These are phyloP conservation scores for Glarea lozoyensis DNA, from an alignment of 495 filamentous ascomycete genomes.

Conservation along the genomic window DNA sequence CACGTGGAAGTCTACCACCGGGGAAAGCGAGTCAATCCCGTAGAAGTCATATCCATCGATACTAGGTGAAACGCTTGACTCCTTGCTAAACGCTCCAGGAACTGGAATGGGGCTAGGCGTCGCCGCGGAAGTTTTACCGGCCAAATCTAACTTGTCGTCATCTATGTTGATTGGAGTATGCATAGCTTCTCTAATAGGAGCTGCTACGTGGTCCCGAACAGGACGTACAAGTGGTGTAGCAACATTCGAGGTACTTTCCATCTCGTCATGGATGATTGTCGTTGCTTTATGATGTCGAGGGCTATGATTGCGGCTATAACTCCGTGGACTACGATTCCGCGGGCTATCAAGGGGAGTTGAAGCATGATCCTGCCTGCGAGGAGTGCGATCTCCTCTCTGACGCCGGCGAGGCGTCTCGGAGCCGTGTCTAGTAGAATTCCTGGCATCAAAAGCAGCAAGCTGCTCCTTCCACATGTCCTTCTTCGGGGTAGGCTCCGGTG, in stretches of 20 bases:
- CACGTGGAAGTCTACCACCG: constrained; percentile 32
- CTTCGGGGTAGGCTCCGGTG: constrained; percentile 6
- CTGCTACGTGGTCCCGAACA: constrained; percentile 23
- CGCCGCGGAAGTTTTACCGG: constrained; percentile 13
- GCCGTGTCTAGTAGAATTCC: constrained; percentile 20
- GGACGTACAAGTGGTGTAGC: constrained; percentile 71
- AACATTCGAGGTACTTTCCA: constrained; percentile 67
- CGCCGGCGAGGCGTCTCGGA: constrained; percentile 27
- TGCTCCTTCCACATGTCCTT: neutral
- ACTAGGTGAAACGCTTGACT: too few species aligned
- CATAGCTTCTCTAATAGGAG: constrained; percentile 33
- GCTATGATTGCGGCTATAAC: too few species aligned
- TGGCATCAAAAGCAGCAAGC: neutral
- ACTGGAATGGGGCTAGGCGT: constrained; percentile 29
- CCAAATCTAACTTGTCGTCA: constrained; percentile 16
- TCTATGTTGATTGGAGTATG: constrained; percentile 31
- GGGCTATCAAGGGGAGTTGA: constrained; percentile 11
- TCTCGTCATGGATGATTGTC: constrained; percentile 39
- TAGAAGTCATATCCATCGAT: constrained; percentile 51
- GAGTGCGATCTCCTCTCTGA: too few species aligned
- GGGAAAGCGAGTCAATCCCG: constrained; percentile 37
- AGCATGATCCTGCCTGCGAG: constrained; percentile 22
- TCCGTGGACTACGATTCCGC: constrained; percentile 18
- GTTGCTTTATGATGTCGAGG: too few species aligned
- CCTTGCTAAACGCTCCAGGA: constrained; percentile 24